A percentile compares a stretch with the other conserved stretches of the same genome.
These are phyloP conservation scores for Xylariaceae sp. DNA, from an alignment of 2,329 filamentous ascomycete species.

Conservation along the genomic window DNA sequence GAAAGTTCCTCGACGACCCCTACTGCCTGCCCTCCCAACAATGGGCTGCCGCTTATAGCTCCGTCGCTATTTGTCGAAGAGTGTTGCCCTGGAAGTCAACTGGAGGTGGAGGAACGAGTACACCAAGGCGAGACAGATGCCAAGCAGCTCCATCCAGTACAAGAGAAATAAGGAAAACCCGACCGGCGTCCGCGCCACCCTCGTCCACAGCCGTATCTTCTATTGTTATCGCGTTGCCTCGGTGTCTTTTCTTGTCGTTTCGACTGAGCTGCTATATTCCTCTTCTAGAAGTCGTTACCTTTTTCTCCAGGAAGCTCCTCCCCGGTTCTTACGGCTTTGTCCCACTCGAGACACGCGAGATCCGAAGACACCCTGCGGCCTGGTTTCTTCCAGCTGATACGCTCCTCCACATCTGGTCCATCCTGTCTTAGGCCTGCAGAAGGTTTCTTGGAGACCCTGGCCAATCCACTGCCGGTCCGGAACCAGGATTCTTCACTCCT, in stretches of 20 bases:
- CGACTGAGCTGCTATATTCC: too few species aligned
- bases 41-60: constrained; percentile 30
- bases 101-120: constrained; percentile 9
- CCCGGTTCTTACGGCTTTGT: constrained; percentile 2
- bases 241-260: too few species aligned
- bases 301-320: constrained; percentile 10
- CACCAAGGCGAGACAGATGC: constrained; percentile 2
- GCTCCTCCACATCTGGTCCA: constrained; percentile 11
- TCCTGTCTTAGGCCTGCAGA: constrained; percentile 15
- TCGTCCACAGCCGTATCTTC: too few species aligned
- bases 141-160: background rate
- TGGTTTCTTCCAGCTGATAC: constrained; percentile 15
- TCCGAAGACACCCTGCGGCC: constrained; percentile 16
- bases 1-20: constrained; percentile 20
- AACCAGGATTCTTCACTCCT: constrained; percentile 20
- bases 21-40: constrained; percentile 18
- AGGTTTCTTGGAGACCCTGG: constrained; percentile 20
- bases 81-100: constrained; percentile 13
- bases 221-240: too few species aligned
- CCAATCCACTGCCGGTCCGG: constrained; percentile 18
- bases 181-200: too few species aligned
- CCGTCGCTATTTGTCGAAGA: constrained; percentile 27
- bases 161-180: background rate
- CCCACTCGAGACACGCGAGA: constrained; percentile 16
- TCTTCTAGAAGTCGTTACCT: constrained; percentile 9